A percentile compares a stretch with the other conserved stretches of the same genome.
Evolutionary conservation across 495 filamentous ascomycete genomes (phyloP).

Genomic region (Lophiotrema nucula): DNA sequence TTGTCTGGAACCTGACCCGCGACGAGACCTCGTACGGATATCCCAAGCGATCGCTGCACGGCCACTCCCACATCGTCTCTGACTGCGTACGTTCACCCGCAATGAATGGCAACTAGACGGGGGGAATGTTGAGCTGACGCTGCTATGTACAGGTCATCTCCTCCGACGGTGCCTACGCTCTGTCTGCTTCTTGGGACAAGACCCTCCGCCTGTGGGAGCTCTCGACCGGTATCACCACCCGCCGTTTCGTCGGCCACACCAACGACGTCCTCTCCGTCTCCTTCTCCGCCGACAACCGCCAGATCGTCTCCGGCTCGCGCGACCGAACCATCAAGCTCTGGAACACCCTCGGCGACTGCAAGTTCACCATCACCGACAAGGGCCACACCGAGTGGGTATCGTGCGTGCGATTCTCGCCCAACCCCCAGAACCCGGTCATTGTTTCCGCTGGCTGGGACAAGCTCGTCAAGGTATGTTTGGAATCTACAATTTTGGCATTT

Average conservation of each 20-base stretch:
- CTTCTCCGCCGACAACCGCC: slow-evolving; percentile 99
- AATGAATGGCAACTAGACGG: slow-evolving; percentile 24
- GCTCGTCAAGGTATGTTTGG: slow-evolving; percentile 98
- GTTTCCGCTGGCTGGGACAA: slow-evolving; percentile 99
- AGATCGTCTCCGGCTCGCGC: slow-evolving; percentile 98
- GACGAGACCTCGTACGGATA: slow-evolving; percentile 96
- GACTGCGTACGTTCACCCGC: slow-evolving; percentile 80
- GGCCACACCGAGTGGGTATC: slow-evolving; percentile 99
- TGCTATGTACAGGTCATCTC: slow-evolving; percentile 79
- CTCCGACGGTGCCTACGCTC: slow-evolving; percentile 98
- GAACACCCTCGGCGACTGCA: slow-evolving; percentile 99
- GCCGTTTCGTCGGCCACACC: slow-evolving; percentile 98
- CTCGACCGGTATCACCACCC: slow-evolving; percentile 89
- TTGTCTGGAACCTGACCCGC: slow-evolving; percentile 99
- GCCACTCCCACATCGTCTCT: slow-evolving; percentile 99
- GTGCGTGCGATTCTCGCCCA: slow-evolving; percentile 98
- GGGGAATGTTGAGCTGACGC: slow-evolving; percentile 21
- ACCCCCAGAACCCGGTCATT: slow-evolving; percentile 99
- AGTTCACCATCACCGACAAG: slow-evolving; percentile 99
- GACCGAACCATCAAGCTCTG: slow-evolving; percentile 99
- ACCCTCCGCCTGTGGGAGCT: slow-evolving; percentile 99
- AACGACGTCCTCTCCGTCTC: slow-evolving; percentile 99
- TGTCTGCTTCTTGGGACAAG: slow-evolving; percentile 99
- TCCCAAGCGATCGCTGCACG: slow-evolving; percentile 96
- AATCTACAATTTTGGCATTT: slow-evolving; percentile 23